phyloP scores from a whole-genome alignment of 345 rosid species.

The Gossypium raimondii region DNA sequence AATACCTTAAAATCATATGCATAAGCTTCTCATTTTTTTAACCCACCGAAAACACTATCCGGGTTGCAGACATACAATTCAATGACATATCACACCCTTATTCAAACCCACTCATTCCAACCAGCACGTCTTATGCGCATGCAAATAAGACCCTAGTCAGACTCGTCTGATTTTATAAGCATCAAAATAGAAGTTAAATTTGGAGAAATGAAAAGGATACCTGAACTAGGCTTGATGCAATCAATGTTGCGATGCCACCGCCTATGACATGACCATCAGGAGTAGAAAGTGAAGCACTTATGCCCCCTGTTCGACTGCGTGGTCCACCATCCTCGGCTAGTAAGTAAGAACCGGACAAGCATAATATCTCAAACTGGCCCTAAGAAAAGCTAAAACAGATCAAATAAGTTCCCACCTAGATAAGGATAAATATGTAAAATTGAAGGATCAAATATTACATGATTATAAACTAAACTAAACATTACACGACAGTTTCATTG shows the following conservation, averaged over 20 bases:
- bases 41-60: too few relatives aligned
- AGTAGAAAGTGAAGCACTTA: constrained; percentile 88
- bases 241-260: constrained; percentile 76
- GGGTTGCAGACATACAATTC: not conserved
- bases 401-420: constrained; percentile 23
- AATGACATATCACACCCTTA: not conserved
- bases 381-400: constrained; percentile 30
- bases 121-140: not conserved
- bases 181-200: not conserved
- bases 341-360: constrained; percentile 91
- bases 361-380: constrained; percentile 93
- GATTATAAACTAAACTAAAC: not conserved
- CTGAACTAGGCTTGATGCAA: constrained; percentile 83
- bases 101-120: not conserved
- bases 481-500: not conserved
- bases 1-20: constrained; percentile 7
- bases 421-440: not conserved
- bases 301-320: constrained; percentile 73
- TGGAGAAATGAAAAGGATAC: constrained; percentile 30
- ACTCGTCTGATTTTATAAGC: not conserved
- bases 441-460: not conserved
- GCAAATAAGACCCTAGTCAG: constrained; percentile 1
- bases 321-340: constrained; percentile 86
- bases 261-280: constrained; percentile 92
- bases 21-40: not conserved